Evolutionary conservation across 2,329 filamentous ascomycete genomes (phyloP), one percentile per base, ranked within the genome.

Genomic region (Scleromitrula shiraiana): DNA sequence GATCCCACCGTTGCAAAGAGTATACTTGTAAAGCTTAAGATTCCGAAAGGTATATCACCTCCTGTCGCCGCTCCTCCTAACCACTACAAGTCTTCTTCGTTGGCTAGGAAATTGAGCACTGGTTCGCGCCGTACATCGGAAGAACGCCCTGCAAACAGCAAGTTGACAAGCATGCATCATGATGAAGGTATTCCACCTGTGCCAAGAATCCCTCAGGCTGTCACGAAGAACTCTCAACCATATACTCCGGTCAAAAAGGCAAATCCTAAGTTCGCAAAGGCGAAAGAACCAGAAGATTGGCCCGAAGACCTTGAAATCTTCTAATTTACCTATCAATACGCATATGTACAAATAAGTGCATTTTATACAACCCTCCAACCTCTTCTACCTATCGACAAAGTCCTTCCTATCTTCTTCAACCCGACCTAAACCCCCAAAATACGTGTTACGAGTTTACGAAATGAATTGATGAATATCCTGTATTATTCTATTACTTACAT

Each of bases 151-250:
- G 22, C 14, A 5, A 24, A 42, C 17, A 27, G 35, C 20, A 38
- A 7, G 30, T 12, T 23, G 14, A 27, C 24, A 36, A 26, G 12
- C 10, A 12, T 17, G 22, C 29, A 27, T 15, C 12, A 35, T n/a
- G 49, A 50, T 29, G 33, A 48, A 20, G 48, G 53, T 20, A 49
- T 58, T 9, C 56, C 58, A 22, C 56, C 57, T 12, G 48, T 58
- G 36, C 61, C 60, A 4, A 53, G 50, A 20, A 50, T 62, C 41
- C 61, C 61, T 7, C 56, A 53, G 22, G 41, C 44, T 19, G 46
- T 62, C n/a, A 39, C 33, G 43, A 39, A 26, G 41, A 46, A 30
- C 24, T 39, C 23, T 8, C 33, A 38, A 15, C 17, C 17, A 10
- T 15, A 15, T 14, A 27, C n/a, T 26, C 17, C 22, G 7, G 15